Percentiles rank a stretch among this genome's conserved stretches.
Evolutionary conservation across 2,329 filamentous ascomycete genomes (phyloP).

Genomic region (Microsporum ferrugineum): DNA sequence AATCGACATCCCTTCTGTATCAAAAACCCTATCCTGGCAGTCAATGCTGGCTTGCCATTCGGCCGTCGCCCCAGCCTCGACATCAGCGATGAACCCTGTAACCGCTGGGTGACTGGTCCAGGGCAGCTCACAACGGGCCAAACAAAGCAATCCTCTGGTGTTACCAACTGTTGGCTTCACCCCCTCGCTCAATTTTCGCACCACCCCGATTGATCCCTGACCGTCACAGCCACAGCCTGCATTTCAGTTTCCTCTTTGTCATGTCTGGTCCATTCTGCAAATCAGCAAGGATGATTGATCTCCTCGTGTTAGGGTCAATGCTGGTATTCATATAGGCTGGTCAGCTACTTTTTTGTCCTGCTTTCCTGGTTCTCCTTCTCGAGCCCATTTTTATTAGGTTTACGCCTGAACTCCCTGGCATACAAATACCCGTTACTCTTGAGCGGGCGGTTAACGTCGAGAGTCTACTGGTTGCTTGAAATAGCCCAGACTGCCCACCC

Average conservation of each 20-base stretch:
- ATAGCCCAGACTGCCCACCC: background rate
- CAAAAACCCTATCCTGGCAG: background rate
- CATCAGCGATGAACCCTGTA: background rate
- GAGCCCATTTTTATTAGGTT: background rate
- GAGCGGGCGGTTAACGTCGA: constrained; percentile 1
- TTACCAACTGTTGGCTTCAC: background rate
- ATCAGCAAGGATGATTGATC: background rate
- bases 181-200: background rate
- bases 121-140: background rate
- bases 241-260: background rate
- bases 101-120: background rate
- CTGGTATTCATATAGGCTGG: background rate
- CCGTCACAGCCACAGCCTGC: background rate
- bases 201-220: background rate
- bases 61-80: background rate
- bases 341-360: background rate
- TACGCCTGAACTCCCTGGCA: background rate
- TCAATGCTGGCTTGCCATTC: background rate
- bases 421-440: background rate
- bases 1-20: background rate
- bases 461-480: background rate
- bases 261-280: background rate
- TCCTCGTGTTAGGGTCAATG: background rate
- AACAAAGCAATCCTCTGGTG: background rate
- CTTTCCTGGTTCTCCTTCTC: background rate